Evolutionary conservation across 2,329 filamentous ascomycete species (phyloP).

Genomic region (Nakataea oryzae): DNA sequence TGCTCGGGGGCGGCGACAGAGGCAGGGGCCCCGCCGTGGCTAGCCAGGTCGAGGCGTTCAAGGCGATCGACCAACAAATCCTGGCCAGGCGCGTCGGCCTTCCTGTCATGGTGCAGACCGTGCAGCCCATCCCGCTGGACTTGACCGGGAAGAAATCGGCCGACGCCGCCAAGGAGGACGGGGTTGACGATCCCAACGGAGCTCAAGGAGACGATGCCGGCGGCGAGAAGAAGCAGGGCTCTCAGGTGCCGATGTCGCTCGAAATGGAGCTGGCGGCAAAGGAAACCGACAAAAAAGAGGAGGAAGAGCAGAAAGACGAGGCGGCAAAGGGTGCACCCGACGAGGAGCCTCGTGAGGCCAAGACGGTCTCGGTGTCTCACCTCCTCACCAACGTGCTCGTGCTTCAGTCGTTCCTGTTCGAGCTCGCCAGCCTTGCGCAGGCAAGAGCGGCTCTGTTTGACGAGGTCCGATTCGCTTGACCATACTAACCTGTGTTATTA

Average conservation of each 20-base stretch:
- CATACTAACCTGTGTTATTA: background rate
- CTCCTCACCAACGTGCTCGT: constrained; percentile 71
- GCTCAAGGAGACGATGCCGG: constrained; percentile 14
- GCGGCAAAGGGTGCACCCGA: constrained; percentile 6
- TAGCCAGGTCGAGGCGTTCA: constrained; percentile 48
- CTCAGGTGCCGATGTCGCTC: constrained; percentile 1
- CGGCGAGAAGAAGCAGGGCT: constrained; percentile 8
- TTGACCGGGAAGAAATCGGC: constrained; percentile 23
- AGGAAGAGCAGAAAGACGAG: constrained; percentile 17
- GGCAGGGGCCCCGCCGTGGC: constrained; percentile 24
- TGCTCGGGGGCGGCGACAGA: constrained; percentile 8
- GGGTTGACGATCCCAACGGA: constrained; percentile 5
- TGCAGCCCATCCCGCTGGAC: constrained; percentile 36
- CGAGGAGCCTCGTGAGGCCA: constrained; percentile 13
- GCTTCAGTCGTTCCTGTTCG: constrained; percentile 69
- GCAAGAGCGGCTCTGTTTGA: constrained; percentile 66
- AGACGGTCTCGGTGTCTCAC: constrained; percentile 60
- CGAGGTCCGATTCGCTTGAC: constrained; percentile 54
- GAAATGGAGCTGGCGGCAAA: constrained; percentile 5
- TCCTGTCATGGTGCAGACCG: constrained; percentile 22
- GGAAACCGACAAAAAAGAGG: constrained; percentile 13
- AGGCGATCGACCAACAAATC: constrained; percentile 54
- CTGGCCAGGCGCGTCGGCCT: constrained; percentile 43
- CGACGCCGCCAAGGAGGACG: constrained; percentile 1
- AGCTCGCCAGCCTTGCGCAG: constrained; percentile 65